phyloP scores from a whole-genome alignment of 108 stramenopile species.

The Nitzschia sp. region DNA sequence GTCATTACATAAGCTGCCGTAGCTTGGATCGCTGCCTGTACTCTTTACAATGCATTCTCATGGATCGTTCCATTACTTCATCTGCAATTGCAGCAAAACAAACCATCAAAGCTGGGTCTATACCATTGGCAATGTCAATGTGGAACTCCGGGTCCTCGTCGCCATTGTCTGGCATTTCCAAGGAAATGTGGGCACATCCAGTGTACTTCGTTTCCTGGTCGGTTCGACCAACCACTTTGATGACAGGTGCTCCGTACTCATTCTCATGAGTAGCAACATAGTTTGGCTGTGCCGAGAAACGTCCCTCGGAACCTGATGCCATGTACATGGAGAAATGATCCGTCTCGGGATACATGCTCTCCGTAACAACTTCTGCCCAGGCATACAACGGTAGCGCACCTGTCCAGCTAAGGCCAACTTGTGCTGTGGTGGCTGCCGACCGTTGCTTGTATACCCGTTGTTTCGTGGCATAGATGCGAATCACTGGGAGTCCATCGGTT shows the following conservation, averaged over 20 bases:
- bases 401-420: conserved; percentile 32
- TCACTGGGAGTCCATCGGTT: conserved; percentile 14
- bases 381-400: conserved; percentile 24
- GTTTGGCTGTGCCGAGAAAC: conserved; percentile 28
- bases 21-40: not conserved
- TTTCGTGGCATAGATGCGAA: conserved; percentile 39
- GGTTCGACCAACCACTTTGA: conserved; percentile 29
- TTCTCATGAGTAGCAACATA: conserved; percentile 9
- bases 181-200: conserved; percentile 29
- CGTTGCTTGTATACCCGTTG: conserved; percentile 25
- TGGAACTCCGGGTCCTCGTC: conserved; percentile 7
- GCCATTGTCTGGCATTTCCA: not conserved
- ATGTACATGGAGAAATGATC: conserved; percentile 29
- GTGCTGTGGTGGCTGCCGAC: conserved; percentile 17
- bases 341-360: conserved; percentile 12
- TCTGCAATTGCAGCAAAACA: conserved; percentile 38
- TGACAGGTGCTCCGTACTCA: conserved; percentile 10
- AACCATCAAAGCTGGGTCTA: conserved; percentile 36
- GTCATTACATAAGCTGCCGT: no score
- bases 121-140: conserved; percentile 25
- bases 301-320: conserved; percentile 26
- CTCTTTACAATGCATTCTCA: conserved; percentile 27
- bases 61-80: conserved; percentile 34
- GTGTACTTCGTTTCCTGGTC: conserved; percentile 16
- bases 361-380: conserved; percentile 31